These are phyloP conservation scores for Spathaspora sp. DNA, from an alignment of 805 yeast species.

Conservation along the genomic window DNA sequence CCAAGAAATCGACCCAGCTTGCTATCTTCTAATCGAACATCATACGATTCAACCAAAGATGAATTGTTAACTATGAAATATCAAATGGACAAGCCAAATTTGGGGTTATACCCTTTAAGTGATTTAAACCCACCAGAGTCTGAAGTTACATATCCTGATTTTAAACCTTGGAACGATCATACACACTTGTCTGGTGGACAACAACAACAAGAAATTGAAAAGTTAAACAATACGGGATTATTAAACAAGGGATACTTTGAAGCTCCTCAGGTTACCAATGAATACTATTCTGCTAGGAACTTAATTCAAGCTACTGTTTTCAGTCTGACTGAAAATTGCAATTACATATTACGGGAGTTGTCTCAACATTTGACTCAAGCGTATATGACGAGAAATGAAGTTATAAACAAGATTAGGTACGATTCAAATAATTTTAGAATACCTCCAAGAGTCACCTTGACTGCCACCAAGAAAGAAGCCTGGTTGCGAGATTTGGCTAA, in stretches of 20 bases:
- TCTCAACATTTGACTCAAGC: conserved; percentile 36
- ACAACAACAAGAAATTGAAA: conserved; percentile 44
- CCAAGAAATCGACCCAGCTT: conserved; percentile 25
- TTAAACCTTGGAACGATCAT: conserved; percentile 64
- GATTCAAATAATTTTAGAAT: conserved; percentile 54
- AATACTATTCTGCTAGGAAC: conserved; percentile 66
- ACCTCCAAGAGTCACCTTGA: conserved; percentile 86
- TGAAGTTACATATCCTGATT: conserved; percentile 58
- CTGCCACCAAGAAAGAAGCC: conserved; percentile 77
- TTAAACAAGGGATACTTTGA: conserved; percentile 73
- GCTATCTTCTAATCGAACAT: conserved; percentile 19
- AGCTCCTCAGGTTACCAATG: conserved; percentile 57
- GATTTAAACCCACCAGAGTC: conserved; percentile 9
- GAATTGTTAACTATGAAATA: conserved; percentile 33
- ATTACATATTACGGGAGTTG: conserved; percentile 31
- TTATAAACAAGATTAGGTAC: conserved; percentile 33
- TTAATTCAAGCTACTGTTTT: conserved; percentile 46
- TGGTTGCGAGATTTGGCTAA: conserved; percentile 85
- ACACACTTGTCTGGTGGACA: conserved; percentile 18
- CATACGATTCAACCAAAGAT: conserved; percentile 21
- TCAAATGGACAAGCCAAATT: conserved; percentile 31
- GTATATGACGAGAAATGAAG: conserved; percentile 35
- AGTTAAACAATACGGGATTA: conserved; percentile 44
- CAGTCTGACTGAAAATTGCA: conserved; percentile 31
- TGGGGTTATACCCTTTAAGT: conserved; percentile 31